Conservation (phyloP, 495 filamentous ascomycete genomes). For the Beverwykella pulmonaria region DNA sequence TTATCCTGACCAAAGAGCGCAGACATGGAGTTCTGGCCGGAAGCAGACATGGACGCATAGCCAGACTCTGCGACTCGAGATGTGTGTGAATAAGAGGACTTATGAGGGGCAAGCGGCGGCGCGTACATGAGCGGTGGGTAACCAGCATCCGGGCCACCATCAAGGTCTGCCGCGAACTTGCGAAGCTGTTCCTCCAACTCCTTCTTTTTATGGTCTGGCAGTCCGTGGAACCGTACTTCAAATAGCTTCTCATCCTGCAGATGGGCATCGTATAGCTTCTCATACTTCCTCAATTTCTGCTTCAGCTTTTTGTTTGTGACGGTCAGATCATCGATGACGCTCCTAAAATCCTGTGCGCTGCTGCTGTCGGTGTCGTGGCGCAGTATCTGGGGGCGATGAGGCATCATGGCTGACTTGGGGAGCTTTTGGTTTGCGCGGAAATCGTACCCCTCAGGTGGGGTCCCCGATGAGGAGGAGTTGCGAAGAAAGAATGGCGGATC, state of each 20-base stretch:
- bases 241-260: constrained; percentile 70
- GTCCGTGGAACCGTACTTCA: constrained; percentile 71
- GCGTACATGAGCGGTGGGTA: constrained; percentile 2
- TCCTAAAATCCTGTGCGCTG: constrained; percentile 45
- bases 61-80: constrained; percentile 67
- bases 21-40: constrained; percentile 46
- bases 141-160: constrained; percentile 35
- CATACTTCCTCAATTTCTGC: constrained; percentile 67
- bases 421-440: background rate
- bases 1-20: constrained; percentile 29
- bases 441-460: constrained; percentile 34
- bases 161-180: constrained; percentile 63
- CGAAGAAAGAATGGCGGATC: constrained; percentile 49
- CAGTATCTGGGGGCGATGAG: constrained; percentile 21
- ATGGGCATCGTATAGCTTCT: constrained; percentile 61
- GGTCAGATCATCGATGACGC: constrained; percentile 51
- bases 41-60: constrained; percentile 71
- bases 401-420: constrained; percentile 16
- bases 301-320: constrained; percentile 62
- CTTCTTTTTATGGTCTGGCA: constrained; percentile 66
- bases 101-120: constrained; percentile 25
- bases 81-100: constrained; percentile 52
- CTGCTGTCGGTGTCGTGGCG: constrained; percentile 27
- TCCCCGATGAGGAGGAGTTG: constrained; percentile 43
- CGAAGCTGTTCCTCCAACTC: constrained; percentile 73